Evolutionary conservation across 2,329 filamentous ascomycete genomes (phyloP).

Genomic region (Gliomastix tumulicola): DNA sequence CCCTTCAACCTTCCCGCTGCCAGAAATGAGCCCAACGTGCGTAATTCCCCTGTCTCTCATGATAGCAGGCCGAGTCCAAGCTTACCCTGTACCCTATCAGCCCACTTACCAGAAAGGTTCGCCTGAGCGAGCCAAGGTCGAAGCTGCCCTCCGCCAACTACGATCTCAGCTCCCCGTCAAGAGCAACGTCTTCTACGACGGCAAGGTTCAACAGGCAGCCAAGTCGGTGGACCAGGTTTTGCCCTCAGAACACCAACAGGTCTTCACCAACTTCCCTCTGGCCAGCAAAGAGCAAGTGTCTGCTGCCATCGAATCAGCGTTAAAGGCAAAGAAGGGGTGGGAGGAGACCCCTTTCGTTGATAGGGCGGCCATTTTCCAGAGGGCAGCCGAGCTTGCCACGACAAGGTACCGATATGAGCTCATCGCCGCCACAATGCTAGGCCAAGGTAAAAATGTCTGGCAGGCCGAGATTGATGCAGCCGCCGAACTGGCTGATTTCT

Average conservation of each 20-base stretch:
- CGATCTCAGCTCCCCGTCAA: conserved; percentile 19
- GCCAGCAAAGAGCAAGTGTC: conserved; percentile 2
- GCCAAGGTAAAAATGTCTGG: conserved; percentile 30
- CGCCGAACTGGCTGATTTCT: conserved; percentile 28
- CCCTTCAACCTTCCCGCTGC: conserved; percentile 21
- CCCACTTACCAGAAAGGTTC: conserved; percentile 19
- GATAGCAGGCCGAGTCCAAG: too few species aligned
- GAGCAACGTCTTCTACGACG: conserved; percentile 22
- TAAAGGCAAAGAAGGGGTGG: conserved; percentile 23
- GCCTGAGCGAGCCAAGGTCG: conserved; percentile 18
- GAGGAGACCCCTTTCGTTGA: conserved; percentile 22
- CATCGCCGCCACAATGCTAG: conserved; percentile 30
- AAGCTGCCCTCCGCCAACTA: conserved; percentile 18
- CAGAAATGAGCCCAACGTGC: conserved; percentile 23
- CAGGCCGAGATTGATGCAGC: conserved; percentile 29
- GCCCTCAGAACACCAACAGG: conserved; percentile 22
- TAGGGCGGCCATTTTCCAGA: conserved; percentile 24
- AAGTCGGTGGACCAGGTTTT: conserved; percentile 20
- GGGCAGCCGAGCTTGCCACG: conserved; percentile 21
- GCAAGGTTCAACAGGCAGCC: conserved; percentile 15
- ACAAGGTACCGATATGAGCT: conserved; percentile 18
- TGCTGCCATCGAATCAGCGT: conserved; percentile 16
- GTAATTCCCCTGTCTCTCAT: conserved; percentile 1
- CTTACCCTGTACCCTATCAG: too few species aligned
- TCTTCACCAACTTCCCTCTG: conserved; percentile 18